Base-by-base conservation (phyloP, 164 flowering plant genomes). In the Tinospora cordifolia region DNA sequence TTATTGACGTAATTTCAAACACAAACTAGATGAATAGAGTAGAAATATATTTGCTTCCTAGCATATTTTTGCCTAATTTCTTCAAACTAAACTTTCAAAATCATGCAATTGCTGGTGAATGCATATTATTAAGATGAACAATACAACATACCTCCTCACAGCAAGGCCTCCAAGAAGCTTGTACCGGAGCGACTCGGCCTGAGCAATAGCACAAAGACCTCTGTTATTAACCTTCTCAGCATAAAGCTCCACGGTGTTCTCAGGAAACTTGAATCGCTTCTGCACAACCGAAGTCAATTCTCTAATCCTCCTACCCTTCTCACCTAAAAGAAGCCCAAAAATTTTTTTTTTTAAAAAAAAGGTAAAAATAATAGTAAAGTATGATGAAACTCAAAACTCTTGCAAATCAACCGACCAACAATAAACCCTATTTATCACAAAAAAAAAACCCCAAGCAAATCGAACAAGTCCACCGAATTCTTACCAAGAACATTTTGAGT, bases 131-230 rank as follows among this genome's bases (percentile, higher is more conserved):
- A 30, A 30, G 3, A 30, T 30, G 36, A 30, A 30, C 36, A 30
- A 30, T 30, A 30, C 36, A 41, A 34, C 30, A 60, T 71, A 85
- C 90, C 88, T 81, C 46, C 89, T 68, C 38, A 88, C 92, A 66
- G 92, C 92, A 65, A 88, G 88, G 1, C 92, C 90, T 46, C 90
- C 90, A 11, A 88, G 88, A 39, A 88, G 87, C 84, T 87, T 85
- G 86, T 88, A 86, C 0, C 90, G 85, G 17, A 88, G 84, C 34
- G 90, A 85, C 78, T 88, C 90, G 0, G 88, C 87, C 77, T 86
- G 90, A 27, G 88, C 92, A 79, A 88, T 83, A 49, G 88, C 92
- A 40, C 90, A 86, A 36, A 85, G 85, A 0, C 88, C 92, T 66
- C 90, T 81, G 74, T 83, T 86, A 75, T 81, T 85, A 24, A 88